phyloP scores from a whole-genome alignment of 805 yeast species.

The Yarrowia divulgata region DNA sequence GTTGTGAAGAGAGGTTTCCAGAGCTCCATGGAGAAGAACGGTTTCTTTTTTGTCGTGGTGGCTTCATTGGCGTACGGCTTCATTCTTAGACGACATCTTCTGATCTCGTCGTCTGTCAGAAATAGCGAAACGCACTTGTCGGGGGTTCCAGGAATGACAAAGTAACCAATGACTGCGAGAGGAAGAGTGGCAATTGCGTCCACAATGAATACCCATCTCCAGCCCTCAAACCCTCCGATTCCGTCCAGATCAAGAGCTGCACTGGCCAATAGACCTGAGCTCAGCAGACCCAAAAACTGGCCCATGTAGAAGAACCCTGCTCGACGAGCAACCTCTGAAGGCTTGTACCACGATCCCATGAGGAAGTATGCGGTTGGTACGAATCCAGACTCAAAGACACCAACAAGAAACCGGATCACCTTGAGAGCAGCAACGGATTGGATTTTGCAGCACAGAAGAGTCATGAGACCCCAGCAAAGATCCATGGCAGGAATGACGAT shows the following conservation, averaged over 20 bases:
- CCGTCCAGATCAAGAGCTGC: conserved; percentile 61
- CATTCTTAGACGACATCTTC: conserved; percentile 58
- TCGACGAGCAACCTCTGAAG: conserved; percentile 65
- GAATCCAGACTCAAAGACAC: conserved; percentile 72
- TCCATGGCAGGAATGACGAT: conserved; percentile 63
- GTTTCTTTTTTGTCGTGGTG: conserved; percentile 26
- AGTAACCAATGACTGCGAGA: conserved; percentile 64
- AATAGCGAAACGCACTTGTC: conserved; percentile 60
- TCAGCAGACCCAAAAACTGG: conserved; percentile 66
- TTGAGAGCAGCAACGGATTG: conserved; percentile 60
- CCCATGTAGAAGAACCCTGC: conserved; percentile 69
- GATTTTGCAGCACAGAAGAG: conserved; percentile 62
- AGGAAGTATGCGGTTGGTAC: conserved; percentile 57
- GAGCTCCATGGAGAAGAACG: conserved; percentile 53
- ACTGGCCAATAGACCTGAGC: conserved; percentile 69
- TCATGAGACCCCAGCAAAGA: conserved; percentile 71
- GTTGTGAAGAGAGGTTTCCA: conserved; percentile 63
- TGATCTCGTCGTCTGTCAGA: conserved; percentile 63
- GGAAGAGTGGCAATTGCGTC: conserved; percentile 67
- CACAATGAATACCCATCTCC: conserved; percentile 78
- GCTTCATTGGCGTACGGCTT: conserved; percentile 39
- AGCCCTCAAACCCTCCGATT: conserved; percentile 61
- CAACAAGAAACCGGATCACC: conserved; percentile 70
- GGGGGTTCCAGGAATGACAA: conserved; percentile 72
- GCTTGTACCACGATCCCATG: conserved; percentile 63